Conservation (phyloP, 2,329 filamentous ascomycete species). For the Colletotrichum chrysophilum region DNA sequence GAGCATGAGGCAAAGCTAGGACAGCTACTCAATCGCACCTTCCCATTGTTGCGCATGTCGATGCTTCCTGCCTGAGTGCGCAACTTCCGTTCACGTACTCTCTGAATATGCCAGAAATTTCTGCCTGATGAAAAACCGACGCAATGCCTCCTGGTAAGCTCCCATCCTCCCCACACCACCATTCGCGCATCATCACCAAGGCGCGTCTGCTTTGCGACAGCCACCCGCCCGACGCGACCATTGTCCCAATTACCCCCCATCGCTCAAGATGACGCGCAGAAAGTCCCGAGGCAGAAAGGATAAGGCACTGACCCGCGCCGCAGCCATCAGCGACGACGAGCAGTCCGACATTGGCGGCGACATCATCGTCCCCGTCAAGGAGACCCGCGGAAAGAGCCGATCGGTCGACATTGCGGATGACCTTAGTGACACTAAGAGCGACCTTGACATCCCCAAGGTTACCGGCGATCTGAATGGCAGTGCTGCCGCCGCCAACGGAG, state of each 20-base stretch:
- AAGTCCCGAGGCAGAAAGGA: background rate
- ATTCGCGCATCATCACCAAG: background rate
- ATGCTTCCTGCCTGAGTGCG: background rate
- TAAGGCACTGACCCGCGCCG: background rate
- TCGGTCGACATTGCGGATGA: constrained; percentile 5
- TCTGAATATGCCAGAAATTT: background rate
- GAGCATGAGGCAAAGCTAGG: background rate
- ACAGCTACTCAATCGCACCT: background rate
- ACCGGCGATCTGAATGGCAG: constrained; percentile 13
- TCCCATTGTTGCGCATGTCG: background rate
- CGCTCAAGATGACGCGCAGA: background rate
- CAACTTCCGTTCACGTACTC: background rate
- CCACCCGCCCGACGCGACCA: background rate
- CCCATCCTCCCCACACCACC: background rate
- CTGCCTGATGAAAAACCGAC: background rate
- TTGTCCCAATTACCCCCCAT: background rate
- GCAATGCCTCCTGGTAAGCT: constrained; percentile 23
- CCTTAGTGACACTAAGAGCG: constrained; percentile 4
- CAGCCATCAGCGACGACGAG: constrained; percentile 43
- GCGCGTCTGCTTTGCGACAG: constrained; percentile 4
- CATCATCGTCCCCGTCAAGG: background rate
- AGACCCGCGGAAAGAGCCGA: constrained; percentile 6
- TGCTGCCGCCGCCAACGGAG: constrained; percentile 34
- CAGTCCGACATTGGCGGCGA: constrained; percentile 30
- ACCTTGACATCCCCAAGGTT: background rate